Base-by-base conservation (phyloP, 2,329 filamentous ascomycete genomes). In the Microsporum ferrugineum region DNA sequence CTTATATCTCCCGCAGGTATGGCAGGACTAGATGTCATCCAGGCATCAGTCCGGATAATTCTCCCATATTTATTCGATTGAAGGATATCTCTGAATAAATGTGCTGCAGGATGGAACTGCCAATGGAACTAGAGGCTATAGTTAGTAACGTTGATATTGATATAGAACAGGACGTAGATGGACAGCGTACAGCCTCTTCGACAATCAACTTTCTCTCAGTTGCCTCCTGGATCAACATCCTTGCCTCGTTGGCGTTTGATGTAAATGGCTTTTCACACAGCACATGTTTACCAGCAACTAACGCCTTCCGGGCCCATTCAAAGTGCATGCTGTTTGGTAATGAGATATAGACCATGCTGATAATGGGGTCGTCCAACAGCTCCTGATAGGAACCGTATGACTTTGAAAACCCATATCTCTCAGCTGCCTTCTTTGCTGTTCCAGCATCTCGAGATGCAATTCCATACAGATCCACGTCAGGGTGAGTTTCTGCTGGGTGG, bases 341-440 rank as follows among this genome's bases (percentile, higher is more conserved):
- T 7, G 79, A 76, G 58, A 82, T 78, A 67, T 82, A 82, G 51
- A 83, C 76, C 17, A 75, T 77, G 43, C 80, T 76, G 57, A 83
- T 76, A 2, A 67, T 60, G 1, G 63, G 29, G 51, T 70, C 67
- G 2, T 61, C 59, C 14, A 65, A 61, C 1, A 68, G 61, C 1
- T 63, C 68, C 49, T 67, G 59, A 55, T 69, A 69, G 5, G 67
- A 69, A 17, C 65, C 66, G 17, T 58, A 72, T 71, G 60, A 73
- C 69, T 65, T 78, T 0, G 77, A 77, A 58, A 84, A 81, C 3
- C 72, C 71, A 68, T 83, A 74, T 59, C 78, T 79, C 63, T 77
- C 77, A 1, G 80, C 80, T 66, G 74, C 82, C 0, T 71, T 72
- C 57, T 75, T 68, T 0, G 82, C 82, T 59, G 72, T 78, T 3